phyloP scores from a whole-genome alignment of 768 basidiomycete species.

The Termitomyces sp. region DNA sequence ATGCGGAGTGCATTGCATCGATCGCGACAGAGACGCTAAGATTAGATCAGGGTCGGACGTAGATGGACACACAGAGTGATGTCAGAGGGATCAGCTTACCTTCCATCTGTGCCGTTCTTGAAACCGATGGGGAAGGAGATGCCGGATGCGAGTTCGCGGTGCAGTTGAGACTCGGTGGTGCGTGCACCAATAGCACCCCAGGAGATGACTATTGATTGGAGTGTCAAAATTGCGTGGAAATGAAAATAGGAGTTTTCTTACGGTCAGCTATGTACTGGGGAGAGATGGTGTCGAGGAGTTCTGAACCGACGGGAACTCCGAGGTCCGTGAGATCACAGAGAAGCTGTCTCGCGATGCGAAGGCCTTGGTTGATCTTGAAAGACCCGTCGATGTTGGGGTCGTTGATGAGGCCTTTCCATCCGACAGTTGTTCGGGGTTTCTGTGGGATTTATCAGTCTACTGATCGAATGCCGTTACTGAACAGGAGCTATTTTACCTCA shows the following conservation, averaged over 20 bases:
- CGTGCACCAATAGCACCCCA: conserved; percentile 98
- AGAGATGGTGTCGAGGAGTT: conserved; percentile 76
- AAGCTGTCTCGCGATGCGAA: conserved; percentile 82
- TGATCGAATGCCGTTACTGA: not conserved
- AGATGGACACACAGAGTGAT: not conserved
- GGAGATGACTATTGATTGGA: conserved; percentile 50
- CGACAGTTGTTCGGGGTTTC: conserved; percentile 97
- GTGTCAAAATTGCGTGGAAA: not conserved
- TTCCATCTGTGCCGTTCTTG: conserved; percentile 99
- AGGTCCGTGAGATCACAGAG: conserved; percentile 87
- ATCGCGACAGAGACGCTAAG: conserved; percentile 79
- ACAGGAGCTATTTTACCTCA: conserved; percentile 23
- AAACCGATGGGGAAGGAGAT: conserved; percentile 98
- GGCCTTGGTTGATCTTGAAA: conserved; percentile 96
- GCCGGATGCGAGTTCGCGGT: conserved; percentile 93
- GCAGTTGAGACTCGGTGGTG: conserved; percentile 96
- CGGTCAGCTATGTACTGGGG: conserved; percentile 84
- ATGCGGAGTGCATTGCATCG: conserved; percentile 92
- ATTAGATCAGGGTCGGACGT: not conserved
- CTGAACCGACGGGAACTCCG: conserved; percentile 92
- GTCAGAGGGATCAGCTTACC: conserved; percentile 28
- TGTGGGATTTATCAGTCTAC: conserved; percentile 27
- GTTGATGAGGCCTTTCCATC: conserved; percentile 95
- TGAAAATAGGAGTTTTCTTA: conserved; percentile 25
- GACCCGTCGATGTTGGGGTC: conserved; percentile 95